phyloP scores from a whole-genome alignment of 2,329 filamentous ascomycete species.

The Pseudocercospora eumusae region DNA sequence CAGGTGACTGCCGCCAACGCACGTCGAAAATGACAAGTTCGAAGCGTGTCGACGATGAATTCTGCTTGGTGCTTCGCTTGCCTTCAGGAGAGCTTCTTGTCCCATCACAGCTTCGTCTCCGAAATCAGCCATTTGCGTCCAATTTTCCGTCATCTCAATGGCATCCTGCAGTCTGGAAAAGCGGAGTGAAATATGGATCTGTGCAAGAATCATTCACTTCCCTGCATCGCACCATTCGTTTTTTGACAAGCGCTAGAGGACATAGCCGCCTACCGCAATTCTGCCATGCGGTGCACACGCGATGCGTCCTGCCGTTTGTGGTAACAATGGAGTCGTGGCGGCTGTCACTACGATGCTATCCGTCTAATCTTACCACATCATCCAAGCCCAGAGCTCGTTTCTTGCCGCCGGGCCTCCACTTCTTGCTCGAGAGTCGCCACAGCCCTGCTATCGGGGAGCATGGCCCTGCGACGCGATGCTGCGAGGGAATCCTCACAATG shows the following conservation, averaged over 20 bases:
- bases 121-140: neutral
- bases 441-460: neutral
- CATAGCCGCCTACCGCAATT: neutral
- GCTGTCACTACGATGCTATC: slow-evolving; percentile 3
- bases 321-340: neutral
- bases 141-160: neutral
- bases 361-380: neutral
- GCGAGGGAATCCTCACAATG: neutral
- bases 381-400: neutral
- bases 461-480: slow-evolving; percentile 1
- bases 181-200: neutral
- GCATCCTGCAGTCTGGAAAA: neutral
- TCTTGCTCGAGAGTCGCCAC: neutral
- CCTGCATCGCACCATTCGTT: neutral
- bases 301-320: neutral
- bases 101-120: neutral
- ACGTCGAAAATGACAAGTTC: neutral
- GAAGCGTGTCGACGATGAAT: neutral
- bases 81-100: neutral
- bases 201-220: neutral
- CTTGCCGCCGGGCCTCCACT: neutral
- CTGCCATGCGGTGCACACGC: slow-evolving; percentile 1
- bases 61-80: neutral
- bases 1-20: neutral
- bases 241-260: neutral